A percentile compares a stretch with the other conserved stretches of the same genome.
These are phyloP conservation scores for Boletus holoroseus DNA, from an alignment of 1,284 basidiomycete genomes.

Conservation along the genomic window DNA sequence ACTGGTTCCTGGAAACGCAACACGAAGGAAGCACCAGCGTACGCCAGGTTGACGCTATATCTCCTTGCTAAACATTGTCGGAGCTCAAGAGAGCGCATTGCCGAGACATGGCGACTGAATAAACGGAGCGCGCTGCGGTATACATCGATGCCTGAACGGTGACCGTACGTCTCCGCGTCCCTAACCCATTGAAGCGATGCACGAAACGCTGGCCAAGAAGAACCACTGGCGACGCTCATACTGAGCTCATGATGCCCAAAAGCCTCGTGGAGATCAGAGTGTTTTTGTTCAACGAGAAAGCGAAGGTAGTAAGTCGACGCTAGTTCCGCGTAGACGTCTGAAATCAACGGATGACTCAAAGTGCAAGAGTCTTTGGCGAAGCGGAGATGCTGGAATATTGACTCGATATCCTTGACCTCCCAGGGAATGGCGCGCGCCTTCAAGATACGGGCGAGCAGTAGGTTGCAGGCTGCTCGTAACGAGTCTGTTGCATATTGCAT, in stretches of 20 bases:
- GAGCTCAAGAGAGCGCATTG: constrained; percentile 19
- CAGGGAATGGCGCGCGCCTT: constrained; percentile 23
- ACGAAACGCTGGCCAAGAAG: constrained; percentile 20
- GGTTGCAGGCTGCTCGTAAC: constrained; percentile 16
- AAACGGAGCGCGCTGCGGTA: constrained; percentile 23
- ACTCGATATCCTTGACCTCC: constrained; percentile 15
- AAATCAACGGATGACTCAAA: constrained; percentile 15
- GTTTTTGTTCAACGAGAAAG: constrained; percentile 20
- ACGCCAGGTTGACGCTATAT: constrained; percentile 15
- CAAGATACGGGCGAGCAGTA: constrained; percentile 24
- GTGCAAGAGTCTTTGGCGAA: constrained; percentile 23
- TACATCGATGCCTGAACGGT: constrained; percentile 26
- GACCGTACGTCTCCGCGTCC: constrained; percentile 20
- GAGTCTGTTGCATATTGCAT: constrained; percentile 7
- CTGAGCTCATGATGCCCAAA: constrained; percentile 28
- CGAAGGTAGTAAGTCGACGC: constrained; percentile 26
- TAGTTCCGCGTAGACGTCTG: constrained; percentile 27
- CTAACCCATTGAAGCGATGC: constrained; percentile 23
- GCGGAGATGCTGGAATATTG: constrained; percentile 24
- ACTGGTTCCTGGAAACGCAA: constrained; percentile 18
- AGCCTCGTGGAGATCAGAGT: constrained; percentile 27
- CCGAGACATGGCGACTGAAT: constrained; percentile 13
- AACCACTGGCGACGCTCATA: constrained; percentile 16
- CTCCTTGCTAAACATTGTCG: constrained; percentile 16
- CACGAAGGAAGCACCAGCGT: constrained; percentile 21